Percentiles rank a stretch among this genome's conserved stretches.
Evolutionary conservation across 306 rosid species (phyloP).

Genomic region (Sicyos baderoa): DNA sequence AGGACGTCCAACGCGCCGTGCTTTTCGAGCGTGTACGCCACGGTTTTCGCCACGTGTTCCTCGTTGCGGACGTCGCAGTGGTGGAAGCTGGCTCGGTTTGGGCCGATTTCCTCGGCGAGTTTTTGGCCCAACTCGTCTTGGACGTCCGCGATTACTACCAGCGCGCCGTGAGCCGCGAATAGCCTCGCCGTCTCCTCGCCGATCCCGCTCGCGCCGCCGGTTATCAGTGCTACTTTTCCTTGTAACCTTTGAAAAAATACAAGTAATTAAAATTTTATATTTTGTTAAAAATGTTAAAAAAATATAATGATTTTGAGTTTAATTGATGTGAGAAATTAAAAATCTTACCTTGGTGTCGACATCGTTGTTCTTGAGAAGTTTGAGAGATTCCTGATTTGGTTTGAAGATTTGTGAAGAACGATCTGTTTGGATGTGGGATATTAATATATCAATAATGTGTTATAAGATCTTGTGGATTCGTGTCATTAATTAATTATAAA

Average conservation of each 20-base stretch:
- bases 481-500: too few species aligned
- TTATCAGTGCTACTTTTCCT: conserved; percentile 74
- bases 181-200: conserved; percentile 64
- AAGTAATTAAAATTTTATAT: too few species aligned
- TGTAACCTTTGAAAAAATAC: conserved; percentile 47
- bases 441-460: too few species aligned
- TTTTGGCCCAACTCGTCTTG: conserved; percentile 64
- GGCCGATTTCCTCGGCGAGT: conserved; percentile 44
- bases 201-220: conserved; percentile 85
- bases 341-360: conserved; percentile 41
- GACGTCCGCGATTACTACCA: conserved; percentile 56
- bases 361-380: conserved; percentile 15
- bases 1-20: conserved; percentile 55
- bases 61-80: conserved; percentile 85
- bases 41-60: conserved; percentile 49
- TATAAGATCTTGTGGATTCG: too few species aligned
- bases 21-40: conserved; percentile 43
- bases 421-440: not conserved
- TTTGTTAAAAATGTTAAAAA: too few species aligned
- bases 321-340: conserved; percentile 11
- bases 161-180: conserved; percentile 59
- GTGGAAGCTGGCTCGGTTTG: conserved; percentile 39
- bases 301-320: not conserved
- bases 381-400: not conserved
- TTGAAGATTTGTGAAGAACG: not conserved